Evolutionary conservation across 441 rosid genomes (phyloP), one percentile per base, ranked within the genome.

Genomic region (Pelargonium australe): DNA sequence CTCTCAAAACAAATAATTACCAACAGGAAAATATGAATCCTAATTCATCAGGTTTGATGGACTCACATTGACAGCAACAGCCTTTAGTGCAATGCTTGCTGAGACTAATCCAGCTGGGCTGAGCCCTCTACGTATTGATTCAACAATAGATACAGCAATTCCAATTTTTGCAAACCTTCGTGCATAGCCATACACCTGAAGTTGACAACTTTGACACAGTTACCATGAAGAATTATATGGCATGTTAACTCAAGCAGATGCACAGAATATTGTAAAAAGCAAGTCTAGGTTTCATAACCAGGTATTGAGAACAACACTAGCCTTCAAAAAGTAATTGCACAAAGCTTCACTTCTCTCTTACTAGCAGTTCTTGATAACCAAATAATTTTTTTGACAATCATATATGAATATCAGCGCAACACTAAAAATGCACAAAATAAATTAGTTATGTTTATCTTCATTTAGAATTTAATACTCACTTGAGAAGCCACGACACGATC

Each of bases 161-260:
- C 97, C 96, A 74, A 82, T 77, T 78, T 89, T 91, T 3, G 97
- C 95, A 69, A 94, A 94, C 75, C 81, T 84, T 34, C 96, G 81
- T 6, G 97, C 96, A 82, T 91, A 88, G 73, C 96, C 91, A 84
- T 88, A 94, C 67, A 94, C 99, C 99, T 91, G 79, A 78, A 76
- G 49, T 70, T 70, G 55, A 64, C 19, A 68, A 64, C 44, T 51
- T n/a, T n/a, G 20, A 45, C 64, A 45, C 12, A 63, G 40, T 79
- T 68, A 71, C 43, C 20, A 23, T 9, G 13, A 31, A 49, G 41
- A 73, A 67, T 34, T 19, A 10, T 31, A 17, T 51, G 11, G 53
- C 37, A 31, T 31, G 37, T 31, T 45, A 45, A 45, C n/a, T 45
- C 53, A 45, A 9, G 37, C 37, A 31, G 37, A 31, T 2, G 37